Percentiles rank a stretch among this genome's conserved stretches.
phyloP scores from a whole-genome alignment of 2,329 filamentous ascomycete species.

The Colletotrichum camelliae region DNA sequence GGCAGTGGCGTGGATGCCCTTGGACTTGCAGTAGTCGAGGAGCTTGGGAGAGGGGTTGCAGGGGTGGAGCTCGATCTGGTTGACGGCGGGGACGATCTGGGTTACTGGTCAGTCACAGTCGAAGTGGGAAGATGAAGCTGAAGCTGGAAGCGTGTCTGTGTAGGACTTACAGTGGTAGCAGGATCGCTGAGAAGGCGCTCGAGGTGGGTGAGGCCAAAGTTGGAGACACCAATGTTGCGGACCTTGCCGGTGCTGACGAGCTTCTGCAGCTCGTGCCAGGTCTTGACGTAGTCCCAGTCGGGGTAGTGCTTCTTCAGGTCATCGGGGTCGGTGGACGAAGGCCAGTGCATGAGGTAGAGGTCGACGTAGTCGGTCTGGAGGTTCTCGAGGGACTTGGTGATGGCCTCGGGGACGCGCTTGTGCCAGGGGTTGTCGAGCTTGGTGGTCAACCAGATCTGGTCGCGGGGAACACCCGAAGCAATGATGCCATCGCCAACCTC shows the following conservation, averaged over 20 bases:
- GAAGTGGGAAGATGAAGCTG: not conserved
- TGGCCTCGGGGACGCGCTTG: slow-evolving; percentile 68
- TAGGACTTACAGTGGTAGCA: slow-evolving; percentile 58
- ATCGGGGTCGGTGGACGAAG: slow-evolving; percentile 65
- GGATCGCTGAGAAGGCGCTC: slow-evolving; percentile 76
- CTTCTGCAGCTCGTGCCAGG: slow-evolving; percentile 77
- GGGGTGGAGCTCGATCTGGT: slow-evolving; percentile 84
- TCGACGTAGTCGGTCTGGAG: slow-evolving; percentile 71
- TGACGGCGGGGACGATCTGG: slow-evolving; percentile 69
- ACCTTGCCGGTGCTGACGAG: slow-evolving; percentile 73
- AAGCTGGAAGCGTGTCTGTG: not conserved
- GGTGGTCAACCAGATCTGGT: slow-evolving; percentile 75
- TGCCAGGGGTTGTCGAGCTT: slow-evolving; percentile 86
- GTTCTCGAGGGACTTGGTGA: slow-evolving; percentile 64
- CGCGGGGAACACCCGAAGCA: slow-evolving; percentile 67
- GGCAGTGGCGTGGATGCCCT: slow-evolving; percentile 77
- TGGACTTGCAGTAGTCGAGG: slow-evolving; percentile 72
- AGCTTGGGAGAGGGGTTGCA: slow-evolving; percentile 84
- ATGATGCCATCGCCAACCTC: slow-evolving; percentile 72
- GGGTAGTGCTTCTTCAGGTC: slow-evolving; percentile 71
- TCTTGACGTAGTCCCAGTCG: slow-evolving; percentile 85
- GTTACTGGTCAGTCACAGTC: not conserved
- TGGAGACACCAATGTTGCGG: slow-evolving; percentile 83
- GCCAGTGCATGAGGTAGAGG: slow-evolving; percentile 77
- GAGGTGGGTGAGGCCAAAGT: slow-evolving; percentile 82